A percentile compares a stretch with the other conserved stretches of the same genome.
Conservation (phyloP, 345 rosid species). For the Citrus inodora region DNA sequence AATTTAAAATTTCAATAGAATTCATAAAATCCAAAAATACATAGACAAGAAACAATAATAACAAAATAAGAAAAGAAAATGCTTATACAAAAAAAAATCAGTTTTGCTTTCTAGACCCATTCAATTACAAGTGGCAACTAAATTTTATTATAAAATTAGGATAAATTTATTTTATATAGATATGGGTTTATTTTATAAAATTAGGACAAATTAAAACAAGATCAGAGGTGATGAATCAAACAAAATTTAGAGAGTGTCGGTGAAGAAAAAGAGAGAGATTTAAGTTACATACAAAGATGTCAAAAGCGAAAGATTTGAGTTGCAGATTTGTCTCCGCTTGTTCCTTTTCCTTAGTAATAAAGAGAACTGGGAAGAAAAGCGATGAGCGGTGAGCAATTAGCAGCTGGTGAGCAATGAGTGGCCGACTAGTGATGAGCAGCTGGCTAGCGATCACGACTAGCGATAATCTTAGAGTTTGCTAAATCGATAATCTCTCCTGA, state of each 20-base stretch:
- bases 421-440: fast-evolving
- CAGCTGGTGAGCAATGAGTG: fast-evolving
- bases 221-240: not conserved
- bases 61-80: too few species aligned
- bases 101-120: not conserved
- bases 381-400: too few species aligned
- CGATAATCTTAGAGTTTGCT: too few species aligned
- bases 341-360: not conserved
- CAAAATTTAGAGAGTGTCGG: not conserved
- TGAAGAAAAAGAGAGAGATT: not conserved
- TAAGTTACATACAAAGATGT: not conserved
- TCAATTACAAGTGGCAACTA: too few species aligned
- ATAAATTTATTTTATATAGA: too few species aligned
- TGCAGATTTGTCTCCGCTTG: not conserved
- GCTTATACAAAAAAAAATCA: not conserved
- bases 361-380: not conserved
- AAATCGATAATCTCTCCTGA: too few species aligned
- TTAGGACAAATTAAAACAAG: not conserved
- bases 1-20: not conserved
- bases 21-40: not conserved
- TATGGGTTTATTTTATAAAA: not conserved
- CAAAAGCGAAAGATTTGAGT: not conserved
- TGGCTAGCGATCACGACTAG: too few species aligned
- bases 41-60: not conserved
- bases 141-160: not conserved